phyloP scores from a whole-genome alignment of 2,329 filamentous ascomycete genomes.

The Aspergillus jensenii region DNA sequence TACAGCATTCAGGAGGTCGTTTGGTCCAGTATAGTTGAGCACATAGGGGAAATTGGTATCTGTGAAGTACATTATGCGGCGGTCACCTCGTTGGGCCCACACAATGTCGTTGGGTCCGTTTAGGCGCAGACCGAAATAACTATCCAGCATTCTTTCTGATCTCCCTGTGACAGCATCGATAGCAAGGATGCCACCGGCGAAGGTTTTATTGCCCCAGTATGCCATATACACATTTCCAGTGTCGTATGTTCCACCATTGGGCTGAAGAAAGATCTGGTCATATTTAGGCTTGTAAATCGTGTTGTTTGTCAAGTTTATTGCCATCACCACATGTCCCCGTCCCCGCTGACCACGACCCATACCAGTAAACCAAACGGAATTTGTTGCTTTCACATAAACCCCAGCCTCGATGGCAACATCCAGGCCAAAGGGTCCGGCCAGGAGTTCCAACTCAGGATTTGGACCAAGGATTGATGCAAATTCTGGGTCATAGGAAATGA shows the following conservation, averaged over 20 bases:
- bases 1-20: not conserved
- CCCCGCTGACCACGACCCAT: no score
- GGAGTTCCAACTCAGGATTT: not conserved
- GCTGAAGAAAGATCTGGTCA: not conserved
- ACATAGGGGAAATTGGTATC: not conserved
- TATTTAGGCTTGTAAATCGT: not conserved
- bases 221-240: not conserved
- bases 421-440: not conserved
- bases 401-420: not conserved
- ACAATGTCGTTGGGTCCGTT: not conserved
- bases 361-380: not conserved
- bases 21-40: not conserved
- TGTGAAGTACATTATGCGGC: not conserved
- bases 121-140: not conserved
- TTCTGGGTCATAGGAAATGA: not conserved
- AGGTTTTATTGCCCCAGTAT: not conserved
- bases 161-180: not conserved
- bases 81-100: not conserved
- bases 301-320: not conserved
- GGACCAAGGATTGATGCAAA: not conserved
- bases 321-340: no score
- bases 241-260: not conserved
- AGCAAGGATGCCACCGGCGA: not conserved
- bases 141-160: not conserved
- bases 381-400: not conserved